Evolutionary conservation across 768 basidiomycete genomes (phyloP), one percentile per base, ranked within the genome.

Genomic region (Trametes maxima): DNA sequence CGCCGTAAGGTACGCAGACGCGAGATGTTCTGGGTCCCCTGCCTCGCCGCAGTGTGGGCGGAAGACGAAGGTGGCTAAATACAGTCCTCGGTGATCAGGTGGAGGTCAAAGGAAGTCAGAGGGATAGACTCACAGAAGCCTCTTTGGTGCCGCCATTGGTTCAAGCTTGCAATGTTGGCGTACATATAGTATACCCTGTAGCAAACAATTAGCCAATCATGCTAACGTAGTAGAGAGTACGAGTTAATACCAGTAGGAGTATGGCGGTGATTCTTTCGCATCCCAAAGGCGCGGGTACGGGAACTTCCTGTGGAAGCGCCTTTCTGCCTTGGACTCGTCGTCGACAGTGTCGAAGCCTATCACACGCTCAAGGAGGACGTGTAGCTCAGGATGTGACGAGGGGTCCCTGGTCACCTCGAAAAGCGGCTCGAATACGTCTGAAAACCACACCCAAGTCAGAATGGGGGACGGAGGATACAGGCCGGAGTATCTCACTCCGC

Each of bases 301-400:
- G 78, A 92, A 97, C 72, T 97, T 98, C 69, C 88, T 90, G 71
- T 97, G 90, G 46, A 97, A 87, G 25, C 97, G 80, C 57, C 94
- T 79, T 74, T 99, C 97, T 0, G 86, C 79, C 76, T 98, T 98
- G 2, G 92, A 95, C 76, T 99, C 97, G 68, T 99, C 97, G 67
- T 99, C 97, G 21, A 99, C 97, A n/a, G 90, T 95, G 69, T 98
- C 97, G 70, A 99, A 97, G 5, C 97, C 97, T 53, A 98, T 75
- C 6, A 98, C 95, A 5, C 97, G 88, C 74, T 97, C 95, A 36
- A 99, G 77, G 78, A 99, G 95, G 37, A 96, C 80, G 70, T 98
- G 96, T 12, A 99, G 80, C 68, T 98, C 95, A 0, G 96, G 97
- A 69, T 98, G 96, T 2, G 84, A 86, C 2, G 78, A 74, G 0